A percentile compares a stretch with the other conserved stretches of the same genome.
phyloP scores from a whole-genome alignment of 805 yeast species.

The Jamesozyma spencerorum region DNA sequence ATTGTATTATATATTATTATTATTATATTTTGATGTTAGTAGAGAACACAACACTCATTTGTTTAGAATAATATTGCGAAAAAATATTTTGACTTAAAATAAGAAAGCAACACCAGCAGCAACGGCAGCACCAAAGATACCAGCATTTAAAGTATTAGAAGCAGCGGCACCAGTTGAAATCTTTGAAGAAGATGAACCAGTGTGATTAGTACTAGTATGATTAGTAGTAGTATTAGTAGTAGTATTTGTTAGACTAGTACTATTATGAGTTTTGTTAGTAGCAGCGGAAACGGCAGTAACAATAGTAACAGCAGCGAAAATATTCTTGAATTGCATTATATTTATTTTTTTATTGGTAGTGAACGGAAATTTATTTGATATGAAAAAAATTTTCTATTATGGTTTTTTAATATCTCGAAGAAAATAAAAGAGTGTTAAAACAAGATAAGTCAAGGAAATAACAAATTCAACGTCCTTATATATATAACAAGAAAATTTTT shows the following conservation, averaged over 20 bases:
- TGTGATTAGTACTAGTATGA: too few species aligned
- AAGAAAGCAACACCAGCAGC: constrained; percentile 67
- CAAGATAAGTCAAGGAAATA: not conserved
- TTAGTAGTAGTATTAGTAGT: constrained; percentile 8
- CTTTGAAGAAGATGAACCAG: too few species aligned
- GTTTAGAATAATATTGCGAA: too few species aligned
- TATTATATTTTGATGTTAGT: too few species aligned
- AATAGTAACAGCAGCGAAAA: constrained; percentile 62
- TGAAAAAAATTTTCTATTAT: constrained; percentile 2
- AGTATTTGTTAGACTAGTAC: constrained; percentile 33
- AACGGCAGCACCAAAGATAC: constrained; percentile 73
- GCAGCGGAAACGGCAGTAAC: constrained; percentile 62
- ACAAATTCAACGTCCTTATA: not conserved
- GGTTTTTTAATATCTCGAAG: not conserved
- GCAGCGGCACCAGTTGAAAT: constrained; percentile 42
- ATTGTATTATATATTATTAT: too few species aligned
- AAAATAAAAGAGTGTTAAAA: constrained; percentile 7
- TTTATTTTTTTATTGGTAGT: not conserved
- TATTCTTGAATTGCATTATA: constrained; percentile 63
- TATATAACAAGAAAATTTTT: too few species aligned
- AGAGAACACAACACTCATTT: too few species aligned
- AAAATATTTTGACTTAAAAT: constrained; percentile 32
- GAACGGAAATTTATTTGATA: not conserved
- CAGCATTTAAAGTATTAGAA: constrained; percentile 54
- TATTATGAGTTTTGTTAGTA: constrained; percentile 32